Percentiles rank a stretch among this genome's conserved stretches.
These are phyloP conservation scores for Aeminium ludgeri DNA, from an alignment of 495 filamentous ascomycete genomes.

Conservation along the genomic window DNA sequence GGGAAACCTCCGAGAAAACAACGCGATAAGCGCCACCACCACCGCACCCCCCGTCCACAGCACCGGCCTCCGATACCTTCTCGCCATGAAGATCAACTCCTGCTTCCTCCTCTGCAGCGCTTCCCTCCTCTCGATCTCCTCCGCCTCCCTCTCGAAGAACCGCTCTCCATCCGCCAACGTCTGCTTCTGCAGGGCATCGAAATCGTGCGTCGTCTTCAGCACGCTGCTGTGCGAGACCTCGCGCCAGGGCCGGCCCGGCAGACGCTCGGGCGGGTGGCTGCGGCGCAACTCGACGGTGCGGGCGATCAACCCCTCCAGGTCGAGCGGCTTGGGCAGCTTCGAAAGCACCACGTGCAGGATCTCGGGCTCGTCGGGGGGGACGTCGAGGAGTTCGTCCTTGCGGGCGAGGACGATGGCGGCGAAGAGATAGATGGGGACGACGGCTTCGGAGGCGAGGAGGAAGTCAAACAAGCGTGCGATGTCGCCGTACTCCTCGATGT, in stretches of 20 bases:
- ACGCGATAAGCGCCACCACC: constrained; percentile 1
- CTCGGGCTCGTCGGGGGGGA: constrained; percentile 70
- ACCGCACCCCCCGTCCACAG: constrained; percentile 2
- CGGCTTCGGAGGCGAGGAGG: constrained; percentile 66
- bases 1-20: too few species aligned
- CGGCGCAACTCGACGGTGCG: constrained; percentile 45
- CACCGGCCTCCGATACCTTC: constrained; percentile 2
- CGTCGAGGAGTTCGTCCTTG: constrained; percentile 63
- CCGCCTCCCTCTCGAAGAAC: constrained; percentile 51
- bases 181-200: constrained; percentile 27
- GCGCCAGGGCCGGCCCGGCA: constrained; percentile 49
- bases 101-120: constrained; percentile 15
- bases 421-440: constrained; percentile 79
- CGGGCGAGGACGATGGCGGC: constrained; percentile 56
- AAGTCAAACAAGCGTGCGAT: constrained; percentile 85
- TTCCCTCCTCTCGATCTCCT: constrained; percentile 38
- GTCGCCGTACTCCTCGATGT: constrained; percentile 74
- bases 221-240: constrained; percentile 57
- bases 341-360: constrained; percentile 83
- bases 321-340: constrained; percentile 69
- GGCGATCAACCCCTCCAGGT: constrained; percentile 60
- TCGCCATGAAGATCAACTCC: not conserved
- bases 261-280: constrained; percentile 51
- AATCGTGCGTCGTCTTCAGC: constrained; percentile 57
- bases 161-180: constrained; percentile 41